These are phyloP conservation scores for Pythium sukuiense DNA, from an alignment of 352 stramenopile genomes.

Conservation along the genomic window DNA sequence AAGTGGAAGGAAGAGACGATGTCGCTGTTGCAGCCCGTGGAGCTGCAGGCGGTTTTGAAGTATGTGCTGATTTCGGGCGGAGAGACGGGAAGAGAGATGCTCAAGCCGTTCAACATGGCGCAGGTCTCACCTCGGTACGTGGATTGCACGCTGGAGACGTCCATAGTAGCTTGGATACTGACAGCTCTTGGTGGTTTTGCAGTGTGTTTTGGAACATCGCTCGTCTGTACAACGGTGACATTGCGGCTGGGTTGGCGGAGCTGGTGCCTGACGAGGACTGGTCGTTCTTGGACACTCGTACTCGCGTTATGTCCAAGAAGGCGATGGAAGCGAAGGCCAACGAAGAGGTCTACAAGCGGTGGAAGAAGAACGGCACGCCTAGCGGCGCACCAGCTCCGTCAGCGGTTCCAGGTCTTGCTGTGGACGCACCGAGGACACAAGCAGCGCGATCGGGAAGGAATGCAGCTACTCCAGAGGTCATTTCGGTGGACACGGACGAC, in stretches of 20 bases:
- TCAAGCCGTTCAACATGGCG: conserved; percentile 91
- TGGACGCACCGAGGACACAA: not conserved
- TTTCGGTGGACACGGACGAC: conserved; percentile 26
- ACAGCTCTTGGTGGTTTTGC: not conserved
- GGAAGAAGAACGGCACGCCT: conserved; percentile 43
- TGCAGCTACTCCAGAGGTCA: conserved; percentile 12
- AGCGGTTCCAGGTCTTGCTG: not conserved
- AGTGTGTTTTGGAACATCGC: conserved; percentile 88
- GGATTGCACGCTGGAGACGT: not conserved
- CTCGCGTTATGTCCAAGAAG: conserved; percentile 73
- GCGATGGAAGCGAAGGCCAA: conserved; percentile 77
- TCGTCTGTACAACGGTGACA: conserved; percentile 71
- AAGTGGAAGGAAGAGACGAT: conserved; percentile 85
- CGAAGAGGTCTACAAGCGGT: conserved; percentile 65
- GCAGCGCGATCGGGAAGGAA: not conserved
- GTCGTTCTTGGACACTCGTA: conserved; percentile 78
- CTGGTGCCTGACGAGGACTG: conserved; percentile 82
- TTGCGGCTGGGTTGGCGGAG: conserved; percentile 58
- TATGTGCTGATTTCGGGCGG: conserved; percentile 81
- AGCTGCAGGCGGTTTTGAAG: conserved; percentile 76
- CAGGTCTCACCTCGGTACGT: conserved; percentile 70
- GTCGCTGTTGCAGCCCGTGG: conserved; percentile 57
- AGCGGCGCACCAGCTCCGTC: not conserved
- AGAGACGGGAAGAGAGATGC: conserved; percentile 82
- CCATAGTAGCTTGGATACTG: not conserved